Percentiles rank a stretch among this genome's conserved stretches.
These are phyloP conservation scores for Coniferiporia sulphurascens DNA, from an alignment of 1,284 basidiomycete genomes.

Conservation along the genomic window DNA sequence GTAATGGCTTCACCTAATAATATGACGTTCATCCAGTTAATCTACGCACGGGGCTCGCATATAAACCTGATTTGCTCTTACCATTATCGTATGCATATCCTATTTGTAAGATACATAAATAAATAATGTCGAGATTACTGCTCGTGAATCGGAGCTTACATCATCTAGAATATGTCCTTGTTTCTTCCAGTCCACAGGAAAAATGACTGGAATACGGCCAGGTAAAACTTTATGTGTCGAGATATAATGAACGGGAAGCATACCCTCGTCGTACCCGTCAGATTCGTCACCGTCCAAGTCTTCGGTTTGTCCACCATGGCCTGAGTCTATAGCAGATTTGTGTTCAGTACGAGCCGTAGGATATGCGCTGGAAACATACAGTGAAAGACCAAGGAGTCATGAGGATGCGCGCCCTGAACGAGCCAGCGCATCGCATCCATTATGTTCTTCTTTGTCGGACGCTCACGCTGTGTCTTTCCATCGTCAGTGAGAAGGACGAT, in stretches of 20 bases:
- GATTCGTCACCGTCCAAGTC: conserved; percentile 66
- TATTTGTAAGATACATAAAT: conserved; percentile 24
- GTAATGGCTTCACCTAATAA: conserved; percentile 50
- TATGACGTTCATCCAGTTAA: conserved; percentile 5
- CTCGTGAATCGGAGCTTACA: conserved; percentile 37
- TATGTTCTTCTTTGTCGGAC: conserved; percentile 78
- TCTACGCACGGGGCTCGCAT: background rate
- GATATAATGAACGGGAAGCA: conserved; percentile 3
- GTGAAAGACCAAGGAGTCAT: conserved; percentile 88
- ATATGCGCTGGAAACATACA: conserved; percentile 40
- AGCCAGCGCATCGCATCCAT: conserved; percentile 85
- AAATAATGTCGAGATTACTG: background rate
- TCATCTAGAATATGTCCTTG: conserved; percentile 74
- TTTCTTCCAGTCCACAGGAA: conserved; percentile 66
- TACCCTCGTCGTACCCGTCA: conserved; percentile 70
- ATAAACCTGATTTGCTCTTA: conserved; percentile 23
- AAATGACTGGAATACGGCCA: conserved; percentile 45
- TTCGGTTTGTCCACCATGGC: conserved; percentile 78
- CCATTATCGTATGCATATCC: conserved; percentile 61
- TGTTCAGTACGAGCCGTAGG: background rate
- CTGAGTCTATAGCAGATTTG: conserved; percentile 48
- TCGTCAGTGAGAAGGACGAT: conserved; percentile 82
- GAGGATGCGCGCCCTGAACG: conserved; percentile 63
- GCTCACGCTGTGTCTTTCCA: conserved; percentile 40
- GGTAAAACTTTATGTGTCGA: background rate